Base-by-base conservation (phyloP, 179 eudicot species). In the Actinidia polygama region DNA sequence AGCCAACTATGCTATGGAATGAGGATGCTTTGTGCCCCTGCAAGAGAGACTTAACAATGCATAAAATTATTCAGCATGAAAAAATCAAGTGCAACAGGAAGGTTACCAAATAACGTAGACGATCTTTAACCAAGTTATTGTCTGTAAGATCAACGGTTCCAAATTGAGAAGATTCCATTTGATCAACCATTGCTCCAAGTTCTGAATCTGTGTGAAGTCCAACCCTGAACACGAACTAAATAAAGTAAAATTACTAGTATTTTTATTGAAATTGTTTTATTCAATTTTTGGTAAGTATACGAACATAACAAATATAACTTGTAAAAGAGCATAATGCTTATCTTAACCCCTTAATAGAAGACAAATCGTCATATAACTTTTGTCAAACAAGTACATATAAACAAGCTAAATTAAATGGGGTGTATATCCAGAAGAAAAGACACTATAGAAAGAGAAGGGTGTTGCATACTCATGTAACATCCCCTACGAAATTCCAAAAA, bases 111-210 rank as follows among this genome's bases (percentile, higher is more conserved):
- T 97, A 97, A 24, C 98, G 90, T 81, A 97, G 84, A 88, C 95
- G 99, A 91, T 97, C 99, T 87, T 97, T 97, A 83, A 92, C 98
- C 91, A 97, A 87, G 92, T 97, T 98, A 83, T 92, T 93, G 72
- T 90, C 77, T 9, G 98, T 95, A 80, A 95, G 90, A 84, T 95
- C 87, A 75, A 89, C 85, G 72, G 98, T 95, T 80, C 70, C 86
- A 76, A 97, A 92, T 59, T 88, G 83, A 84, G 94, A 87, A 79
- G 91, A 90, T 87, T 97, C 85, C 99, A 97, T 84, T 63, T 98
- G 89, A 79, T 87, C 87, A 81, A 91, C 79, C 98, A 97, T 89
- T 77, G 91, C 89, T 75, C 88, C 86, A 77, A 97, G 97, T 87
- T 95, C 98, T 67, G 90, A 81, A 78, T 58, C 86, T 51, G 94